A percentile compares a stretch with the other conserved stretches of the same genome.
Conservation (phyloP, 352 stramenopile genomes). For the Phytophthora palmivora region DNA sequence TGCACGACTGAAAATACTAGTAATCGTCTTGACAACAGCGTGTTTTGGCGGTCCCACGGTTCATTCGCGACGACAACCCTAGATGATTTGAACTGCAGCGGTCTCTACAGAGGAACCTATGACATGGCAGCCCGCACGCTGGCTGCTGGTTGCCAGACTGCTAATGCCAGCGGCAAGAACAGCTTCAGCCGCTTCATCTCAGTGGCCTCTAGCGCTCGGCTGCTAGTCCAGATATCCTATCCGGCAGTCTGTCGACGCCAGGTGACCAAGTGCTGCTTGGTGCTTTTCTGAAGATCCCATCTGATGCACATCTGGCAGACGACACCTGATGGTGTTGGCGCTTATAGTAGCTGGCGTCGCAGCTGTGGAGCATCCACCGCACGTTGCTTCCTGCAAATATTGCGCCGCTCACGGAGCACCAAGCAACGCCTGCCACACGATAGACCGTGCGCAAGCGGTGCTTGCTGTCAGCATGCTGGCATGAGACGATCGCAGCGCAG, state of each 20-base stretch:
- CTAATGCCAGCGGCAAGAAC: neutral
- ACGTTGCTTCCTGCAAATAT: conserved; percentile 8
- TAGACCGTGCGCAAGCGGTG: neutral
- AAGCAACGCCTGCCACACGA: neutral
- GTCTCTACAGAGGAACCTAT: neutral
- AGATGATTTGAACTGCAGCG: conserved; percentile 15
- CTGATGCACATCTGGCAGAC: neutral
- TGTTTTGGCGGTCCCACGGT: conserved; percentile 24
- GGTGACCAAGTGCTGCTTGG: conserved; percentile 13
- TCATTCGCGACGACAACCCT: conserved; percentile 5
- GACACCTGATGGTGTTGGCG: conserved; percentile 4
- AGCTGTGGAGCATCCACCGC: conserved; percentile 12
- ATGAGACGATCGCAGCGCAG: conserved; percentile 21
- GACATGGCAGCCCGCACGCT: too few species aligned
- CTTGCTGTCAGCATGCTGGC: neutral
- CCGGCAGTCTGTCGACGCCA: neutral
- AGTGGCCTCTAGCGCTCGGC: neutral
- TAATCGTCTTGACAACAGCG: conserved; percentile 15
- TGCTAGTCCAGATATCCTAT: conserved; percentile 1
- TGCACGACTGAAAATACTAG: conserved; percentile 6
- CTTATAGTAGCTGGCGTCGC: neutral
- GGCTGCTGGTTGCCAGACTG: too few species aligned
- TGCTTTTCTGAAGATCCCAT: conserved; percentile 26
- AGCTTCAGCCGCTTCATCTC: conserved; percentile 9
- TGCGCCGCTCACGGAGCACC: neutral